Conservation (phyloP, 2,329 filamentous ascomycete species). For the Aspergillus neotritici region DNA sequence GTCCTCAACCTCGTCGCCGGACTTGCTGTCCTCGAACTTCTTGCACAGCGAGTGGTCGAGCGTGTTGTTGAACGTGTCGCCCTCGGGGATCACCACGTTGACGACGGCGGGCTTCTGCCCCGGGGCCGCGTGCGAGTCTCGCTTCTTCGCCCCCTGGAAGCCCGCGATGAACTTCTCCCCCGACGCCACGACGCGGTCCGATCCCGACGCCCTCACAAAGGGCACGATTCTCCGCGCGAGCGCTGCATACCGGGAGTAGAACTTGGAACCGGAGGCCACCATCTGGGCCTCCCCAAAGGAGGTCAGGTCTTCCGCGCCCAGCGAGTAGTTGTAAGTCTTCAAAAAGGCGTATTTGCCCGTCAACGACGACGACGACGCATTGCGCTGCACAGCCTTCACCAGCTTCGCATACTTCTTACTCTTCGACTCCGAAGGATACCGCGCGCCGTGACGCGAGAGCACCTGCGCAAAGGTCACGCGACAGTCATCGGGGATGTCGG, state of each 20-base stretch:
- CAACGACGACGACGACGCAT: slow-evolving; percentile 52
- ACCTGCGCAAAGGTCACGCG: slow-evolving; percentile 72
- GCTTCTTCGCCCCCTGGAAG: slow-evolving; percentile 55
- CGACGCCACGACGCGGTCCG: slow-evolving; percentile 67
- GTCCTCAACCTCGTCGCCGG: slow-evolving; percentile 43
- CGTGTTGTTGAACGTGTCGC: slow-evolving; percentile 66
- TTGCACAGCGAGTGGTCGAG: slow-evolving; percentile 69
- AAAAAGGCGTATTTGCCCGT: slow-evolving; percentile 64
- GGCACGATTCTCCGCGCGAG: slow-evolving; percentile 57
- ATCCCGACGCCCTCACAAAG: slow-evolving; percentile 66
- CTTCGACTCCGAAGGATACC: slow-evolving; percentile 70
- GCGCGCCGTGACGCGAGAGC: slow-evolving; percentile 77
- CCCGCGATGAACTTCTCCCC: slow-evolving; percentile 70
- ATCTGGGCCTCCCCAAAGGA: slow-evolving; percentile 63
- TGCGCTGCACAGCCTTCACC: slow-evolving; percentile 61
- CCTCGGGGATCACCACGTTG: slow-evolving; percentile 65
- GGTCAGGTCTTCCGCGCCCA: slow-evolving; percentile 66
- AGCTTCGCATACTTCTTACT: slow-evolving; percentile 57
- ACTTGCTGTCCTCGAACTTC: slow-evolving; percentile 58
- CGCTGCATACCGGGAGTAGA: slow-evolving; percentile 65
- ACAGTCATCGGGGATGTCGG: slow-evolving; percentile 58
- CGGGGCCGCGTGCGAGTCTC: slow-evolving; percentile 34
- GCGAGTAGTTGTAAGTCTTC: slow-evolving; percentile 61
- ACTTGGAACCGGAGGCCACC: slow-evolving; percentile 68
- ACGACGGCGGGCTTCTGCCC: slow-evolving; percentile 51